A percentile compares a stretch with the other conserved stretches of the same genome.
Conservation (phyloP, 176 grass and related monocot genomes). For the Oryza longistaminata region DNA sequence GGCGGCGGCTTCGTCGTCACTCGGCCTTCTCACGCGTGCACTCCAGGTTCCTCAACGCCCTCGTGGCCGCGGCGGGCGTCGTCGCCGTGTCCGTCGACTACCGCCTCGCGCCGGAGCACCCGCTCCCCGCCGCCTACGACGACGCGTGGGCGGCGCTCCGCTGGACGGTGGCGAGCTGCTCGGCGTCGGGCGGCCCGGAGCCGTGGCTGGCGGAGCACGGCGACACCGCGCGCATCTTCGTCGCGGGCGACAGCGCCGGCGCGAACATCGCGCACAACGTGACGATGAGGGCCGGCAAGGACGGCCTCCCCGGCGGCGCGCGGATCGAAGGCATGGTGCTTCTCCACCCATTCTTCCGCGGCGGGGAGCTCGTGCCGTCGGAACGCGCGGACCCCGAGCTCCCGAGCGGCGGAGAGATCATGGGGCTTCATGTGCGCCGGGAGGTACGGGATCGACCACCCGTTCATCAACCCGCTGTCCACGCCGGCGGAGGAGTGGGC, state of each 20-base stretch:
- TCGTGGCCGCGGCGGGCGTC: neutral
- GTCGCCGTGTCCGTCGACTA: neutral
- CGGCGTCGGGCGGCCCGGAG: neutral
- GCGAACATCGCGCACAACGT: constrained; percentile 66
- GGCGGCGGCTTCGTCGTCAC: neutral
- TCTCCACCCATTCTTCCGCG: constrained; percentile 63
- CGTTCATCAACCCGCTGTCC: constrained; percentile 49
- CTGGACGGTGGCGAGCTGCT: constrained; percentile 40
- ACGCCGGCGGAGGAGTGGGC: constrained; percentile 31
- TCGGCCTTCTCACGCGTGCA: neutral
- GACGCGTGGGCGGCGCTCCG: constrained; percentile 53
- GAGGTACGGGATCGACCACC: constrained; percentile 44
- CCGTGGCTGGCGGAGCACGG: constrained; percentile 59
- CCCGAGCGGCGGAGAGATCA: neutral
- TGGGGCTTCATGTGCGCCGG: constrained; percentile 43
- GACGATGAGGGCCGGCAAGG: constrained; percentile 16
- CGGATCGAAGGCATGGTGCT: constrained; percentile 49
- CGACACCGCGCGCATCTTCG: constrained; percentile 37
- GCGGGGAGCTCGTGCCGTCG: constrained; percentile 24
- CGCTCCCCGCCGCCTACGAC: neutral
- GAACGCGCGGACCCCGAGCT: neutral
- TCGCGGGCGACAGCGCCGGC: constrained; percentile 35
- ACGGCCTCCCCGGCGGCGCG: neutral
- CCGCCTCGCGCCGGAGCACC: neutral
- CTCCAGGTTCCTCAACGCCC: neutral